Evolutionary conservation across 2,329 filamentous ascomycete species (phyloP).

Genomic region (Diaporthe amygdali): DNA sequence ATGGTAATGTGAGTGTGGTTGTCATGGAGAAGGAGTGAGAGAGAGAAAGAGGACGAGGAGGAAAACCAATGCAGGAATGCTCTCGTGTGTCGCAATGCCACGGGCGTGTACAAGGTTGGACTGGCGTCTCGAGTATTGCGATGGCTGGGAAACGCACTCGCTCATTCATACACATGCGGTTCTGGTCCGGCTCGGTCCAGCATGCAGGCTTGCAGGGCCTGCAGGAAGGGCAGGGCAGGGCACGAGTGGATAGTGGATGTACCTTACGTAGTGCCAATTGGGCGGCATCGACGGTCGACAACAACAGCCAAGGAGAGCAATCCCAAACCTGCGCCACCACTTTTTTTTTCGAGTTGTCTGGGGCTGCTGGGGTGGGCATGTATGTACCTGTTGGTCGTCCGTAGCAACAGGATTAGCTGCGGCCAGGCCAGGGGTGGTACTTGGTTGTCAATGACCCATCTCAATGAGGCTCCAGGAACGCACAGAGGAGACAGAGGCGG

Average conservation of each 20-base stretch:
- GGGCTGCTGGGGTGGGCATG: background rate
- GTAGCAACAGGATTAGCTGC: background rate
- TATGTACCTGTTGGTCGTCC: constrained; percentile 3
- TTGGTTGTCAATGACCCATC: background rate
- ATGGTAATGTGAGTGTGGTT: constrained; percentile 2
- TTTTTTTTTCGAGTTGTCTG: no score
- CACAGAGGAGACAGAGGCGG: background rate
- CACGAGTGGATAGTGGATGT: background rate
- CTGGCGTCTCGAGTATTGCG: constrained; percentile 28
- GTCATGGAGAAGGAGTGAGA: background rate
- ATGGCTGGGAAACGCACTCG: constrained; percentile 27
- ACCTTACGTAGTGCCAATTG: constrained; percentile 12
- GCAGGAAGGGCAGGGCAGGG: background rate
- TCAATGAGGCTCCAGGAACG: background rate
- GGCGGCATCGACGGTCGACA: background rate
- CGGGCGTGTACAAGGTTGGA: constrained; percentile 6
- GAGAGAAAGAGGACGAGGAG: constrained; percentile 4
- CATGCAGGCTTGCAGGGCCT: constrained; percentile 8
- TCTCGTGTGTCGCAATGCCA: constrained; percentile 11
- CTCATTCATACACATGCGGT: background rate
- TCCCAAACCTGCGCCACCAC: constrained; percentile 21
- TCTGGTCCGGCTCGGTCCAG: background rate
- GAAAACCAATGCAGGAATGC: constrained; percentile 19
- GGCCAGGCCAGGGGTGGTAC: background rate
- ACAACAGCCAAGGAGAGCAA: constrained; percentile 14